A percentile compares a stretch with the other conserved stretches of the same genome.
Evolutionary conservation across 2,329 filamentous ascomycete species (phyloP).

Genomic region (Thielaviopsis ethacetica): DNA sequence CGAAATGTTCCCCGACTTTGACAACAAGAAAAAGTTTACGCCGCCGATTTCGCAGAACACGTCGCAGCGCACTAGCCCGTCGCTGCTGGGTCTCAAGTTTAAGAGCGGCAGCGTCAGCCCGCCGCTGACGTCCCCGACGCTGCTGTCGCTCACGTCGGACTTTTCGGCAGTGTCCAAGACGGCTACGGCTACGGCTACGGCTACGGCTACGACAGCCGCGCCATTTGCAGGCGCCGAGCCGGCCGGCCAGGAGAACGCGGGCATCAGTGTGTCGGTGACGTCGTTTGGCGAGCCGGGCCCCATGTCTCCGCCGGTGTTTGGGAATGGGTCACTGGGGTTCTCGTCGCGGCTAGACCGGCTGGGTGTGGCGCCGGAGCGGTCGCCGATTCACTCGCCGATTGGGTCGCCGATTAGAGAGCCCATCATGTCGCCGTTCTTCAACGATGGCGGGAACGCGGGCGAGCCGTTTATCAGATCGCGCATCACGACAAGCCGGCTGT

Average conservation of each 20-base stretch:
- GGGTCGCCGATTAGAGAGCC: slow-evolving; percentile 5
- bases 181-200: not conserved
- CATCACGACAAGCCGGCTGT: slow-evolving; percentile 9
- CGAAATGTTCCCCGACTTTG: slow-evolving; percentile 35
- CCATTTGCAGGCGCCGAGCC: not conserved
- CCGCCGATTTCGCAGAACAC: slow-evolving; percentile 9
- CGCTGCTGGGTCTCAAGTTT: slow-evolving; percentile 1
- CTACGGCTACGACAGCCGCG: not conserved
- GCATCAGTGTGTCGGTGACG: not conserved
- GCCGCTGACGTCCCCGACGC: slow-evolving; percentile 4
- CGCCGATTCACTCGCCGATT: slow-evolving; percentile 11
- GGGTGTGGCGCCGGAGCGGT: slow-evolving; percentile 4
- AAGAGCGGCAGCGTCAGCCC: slow-evolving; percentile 1
- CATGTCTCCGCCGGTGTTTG: not conserved
- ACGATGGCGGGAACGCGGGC: not conserved
- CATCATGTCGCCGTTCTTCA: slow-evolving; percentile 3
- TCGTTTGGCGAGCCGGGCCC: not conserved
- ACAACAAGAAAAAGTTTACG: slow-evolving; percentile 19
- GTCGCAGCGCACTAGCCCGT: slow-evolving; percentile 8
- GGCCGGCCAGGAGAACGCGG: not conserved
- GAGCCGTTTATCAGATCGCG: slow-evolving; percentile 4
- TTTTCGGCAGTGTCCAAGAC: not conserved
- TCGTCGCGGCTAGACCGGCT: slow-evolving; percentile 1
- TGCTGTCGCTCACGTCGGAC: not conserved
- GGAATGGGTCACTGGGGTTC: not conserved